phyloP scores from a whole-genome alignment of 345 rosid species.

The Heritiera fomes region DNA sequence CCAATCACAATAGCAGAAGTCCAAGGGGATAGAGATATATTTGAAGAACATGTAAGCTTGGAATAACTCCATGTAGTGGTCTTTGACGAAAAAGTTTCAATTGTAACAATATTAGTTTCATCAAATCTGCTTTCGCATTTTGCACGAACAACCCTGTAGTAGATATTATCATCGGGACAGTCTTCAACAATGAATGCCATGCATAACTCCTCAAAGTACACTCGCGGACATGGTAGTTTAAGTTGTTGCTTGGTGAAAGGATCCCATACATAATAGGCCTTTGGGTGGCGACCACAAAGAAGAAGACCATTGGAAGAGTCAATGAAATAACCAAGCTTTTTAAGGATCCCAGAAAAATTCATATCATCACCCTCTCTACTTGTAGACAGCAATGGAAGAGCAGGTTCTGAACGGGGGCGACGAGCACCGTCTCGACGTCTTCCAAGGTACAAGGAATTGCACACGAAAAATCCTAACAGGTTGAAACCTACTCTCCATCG shows the following conservation, averaged over 20 bases:
- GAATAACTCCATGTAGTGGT: conserved; percentile 58
- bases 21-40: conserved; percentile 54
- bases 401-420: conserved; percentile 53
- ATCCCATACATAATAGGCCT: conserved; percentile 61
- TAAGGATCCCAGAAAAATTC: conserved; percentile 44
- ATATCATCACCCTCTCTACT: conserved; percentile 58
- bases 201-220: conserved; percentile 51
- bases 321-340: conserved; percentile 58
- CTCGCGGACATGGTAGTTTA: conserved; percentile 56
- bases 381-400: conserved; percentile 54
- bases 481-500: conserved; percentile 46
- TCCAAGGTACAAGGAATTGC: conserved; percentile 54
- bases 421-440: conserved; percentile 34
- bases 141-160: conserved; percentile 58
- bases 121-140: conserved; percentile 44
- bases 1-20: conserved; percentile 45
- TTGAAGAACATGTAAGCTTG: conserved; percentile 44
- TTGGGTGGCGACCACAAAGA: conserved; percentile 74
- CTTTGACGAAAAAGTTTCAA: conserved; percentile 56
- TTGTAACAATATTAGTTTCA: conserved; percentile 34
- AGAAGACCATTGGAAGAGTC: conserved; percentile 62
- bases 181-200: conserved; percentile 61
- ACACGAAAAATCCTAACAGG: conserved; percentile 59
- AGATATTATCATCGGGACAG: conserved; percentile 34
- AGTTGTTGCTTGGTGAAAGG: conserved; percentile 33